A percentile compares a stretch with the other conserved stretches of the same genome.
These are phyloP conservation scores for Septoria linicola DNA, from an alignment of 2,329 filamentous ascomycete species.

Conservation along the genomic window DNA sequence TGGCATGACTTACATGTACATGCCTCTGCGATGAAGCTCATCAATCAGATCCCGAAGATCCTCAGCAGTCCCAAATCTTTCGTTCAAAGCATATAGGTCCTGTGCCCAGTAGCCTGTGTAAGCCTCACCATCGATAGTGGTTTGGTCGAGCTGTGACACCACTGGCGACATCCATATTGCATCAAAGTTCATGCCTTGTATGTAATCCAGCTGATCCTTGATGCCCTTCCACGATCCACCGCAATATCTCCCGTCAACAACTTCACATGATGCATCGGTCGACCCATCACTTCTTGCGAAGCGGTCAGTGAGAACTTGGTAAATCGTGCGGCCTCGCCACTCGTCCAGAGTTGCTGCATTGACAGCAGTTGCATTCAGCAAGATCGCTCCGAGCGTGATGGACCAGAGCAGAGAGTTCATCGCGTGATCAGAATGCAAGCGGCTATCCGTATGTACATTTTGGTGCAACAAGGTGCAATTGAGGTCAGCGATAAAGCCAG, in stretches of 20 bases:
- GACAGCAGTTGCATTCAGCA: background rate
- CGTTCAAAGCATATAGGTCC: conserved; percentile 55
- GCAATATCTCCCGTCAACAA: conserved; percentile 35
- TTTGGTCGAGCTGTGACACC: conserved; percentile 43
- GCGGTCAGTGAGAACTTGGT: conserved; percentile 44
- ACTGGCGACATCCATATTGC: conserved; percentile 53
- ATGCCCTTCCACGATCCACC: conserved; percentile 46
- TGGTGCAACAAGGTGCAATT: conserved; percentile 7
- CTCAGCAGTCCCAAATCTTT: conserved; percentile 57
- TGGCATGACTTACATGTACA: conserved; percentile 45
- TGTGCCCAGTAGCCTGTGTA: conserved; percentile 57
- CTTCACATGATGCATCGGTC: conserved; percentile 30
- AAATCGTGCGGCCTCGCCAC: conserved; percentile 42
- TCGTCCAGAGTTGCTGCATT: conserved; percentile 38
- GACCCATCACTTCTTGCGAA: conserved; percentile 35
- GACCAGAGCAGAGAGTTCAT: background rate
- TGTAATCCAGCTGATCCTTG: conserved; percentile 45
- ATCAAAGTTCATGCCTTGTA: conserved; percentile 45
- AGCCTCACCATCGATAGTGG: conserved; percentile 45
- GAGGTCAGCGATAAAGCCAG: background rate
- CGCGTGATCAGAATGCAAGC: background rate
- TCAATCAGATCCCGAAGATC: conserved; percentile 59
- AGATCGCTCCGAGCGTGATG: background rate
- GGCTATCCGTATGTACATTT: background rate
- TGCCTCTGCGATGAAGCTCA: conserved; percentile 55